Evolutionary conservation across 2,329 filamentous ascomycete species (phyloP).

Genomic region (Boeremia exigua): DNA sequence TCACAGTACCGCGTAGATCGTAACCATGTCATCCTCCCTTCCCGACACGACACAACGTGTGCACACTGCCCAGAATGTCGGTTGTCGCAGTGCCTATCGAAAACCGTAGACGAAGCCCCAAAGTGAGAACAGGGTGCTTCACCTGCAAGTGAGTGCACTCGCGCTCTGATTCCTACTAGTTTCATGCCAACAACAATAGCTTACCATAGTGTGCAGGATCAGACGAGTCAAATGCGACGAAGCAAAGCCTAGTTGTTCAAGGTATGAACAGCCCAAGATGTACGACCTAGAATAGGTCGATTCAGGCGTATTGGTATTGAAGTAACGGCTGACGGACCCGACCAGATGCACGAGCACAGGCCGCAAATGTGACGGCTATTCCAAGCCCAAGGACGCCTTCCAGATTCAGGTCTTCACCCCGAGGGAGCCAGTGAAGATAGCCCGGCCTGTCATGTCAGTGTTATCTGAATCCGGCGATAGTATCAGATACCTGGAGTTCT

Average conservation of each 20-base stretch:
- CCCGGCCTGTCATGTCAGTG: conserved; percentile 8
- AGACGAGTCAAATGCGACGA: conserved; percentile 35
- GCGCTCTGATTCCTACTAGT: background rate
- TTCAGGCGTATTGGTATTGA: background rate
- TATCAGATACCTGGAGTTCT: conserved; percentile 48
- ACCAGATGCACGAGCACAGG: conserved; percentile 38
- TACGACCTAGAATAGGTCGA: too few species aligned
- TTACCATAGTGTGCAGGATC: conserved; percentile 11
- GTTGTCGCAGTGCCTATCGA: conserved; percentile 3
- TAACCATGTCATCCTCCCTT: background rate
- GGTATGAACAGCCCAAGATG: conserved; percentile 14
- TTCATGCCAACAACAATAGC: background rate
- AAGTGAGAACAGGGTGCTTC: conserved; percentile 34
- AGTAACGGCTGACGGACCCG: conserved; percentile 6
- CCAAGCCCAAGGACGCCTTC: conserved; percentile 1
- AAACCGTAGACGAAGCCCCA: conserved; percentile 21
- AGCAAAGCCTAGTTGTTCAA: conserved; percentile 24
- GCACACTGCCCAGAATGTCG: conserved; percentile 3
- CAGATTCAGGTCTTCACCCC: conserved; percentile 3
- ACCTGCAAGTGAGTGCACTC: conserved; percentile 36
- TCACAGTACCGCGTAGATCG: background rate
- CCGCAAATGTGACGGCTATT: conserved; percentile 40
- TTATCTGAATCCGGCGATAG: conserved; percentile 22
- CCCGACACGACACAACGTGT: background rate
- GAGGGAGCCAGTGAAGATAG: background rate